Conservation (phyloP, 2,329 filamentous ascomycete genomes). For the Alternaria burnsii region DNA sequence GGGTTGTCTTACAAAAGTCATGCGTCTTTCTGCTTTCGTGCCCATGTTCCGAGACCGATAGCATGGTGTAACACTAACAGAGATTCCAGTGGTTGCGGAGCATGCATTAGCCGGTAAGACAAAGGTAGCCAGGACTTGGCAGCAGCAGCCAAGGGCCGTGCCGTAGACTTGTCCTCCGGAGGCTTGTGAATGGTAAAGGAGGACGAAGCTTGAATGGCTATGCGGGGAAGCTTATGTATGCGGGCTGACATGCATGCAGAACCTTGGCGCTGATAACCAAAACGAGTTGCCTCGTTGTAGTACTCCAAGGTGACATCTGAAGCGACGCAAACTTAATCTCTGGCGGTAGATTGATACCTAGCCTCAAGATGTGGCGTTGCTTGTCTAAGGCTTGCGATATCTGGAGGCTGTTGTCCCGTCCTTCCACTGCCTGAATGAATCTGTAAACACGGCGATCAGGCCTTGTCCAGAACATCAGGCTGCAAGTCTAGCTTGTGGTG, state of each 20-base stretch:
- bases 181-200: conserved; percentile 8
- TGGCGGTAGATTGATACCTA: neutral
- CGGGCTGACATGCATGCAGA: conserved; percentile 30
- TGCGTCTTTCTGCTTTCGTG: conserved; percentile 17
- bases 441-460: neutral
- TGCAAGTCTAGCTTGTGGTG: neutral
- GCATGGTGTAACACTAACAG: conserved; percentile 24
- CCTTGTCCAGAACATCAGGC: neutral
- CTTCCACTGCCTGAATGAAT: neutral
- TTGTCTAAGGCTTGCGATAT: neutral
- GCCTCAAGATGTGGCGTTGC: neutral
- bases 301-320: neutral
- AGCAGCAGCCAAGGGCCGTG: neutral
- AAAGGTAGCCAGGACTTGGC: neutral
- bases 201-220: conserved; percentile 28
- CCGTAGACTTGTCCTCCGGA: conserved; percentile 8
- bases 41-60: conserved; percentile 20
- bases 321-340: neutral
- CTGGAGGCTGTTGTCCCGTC: neutral
- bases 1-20: conserved; percentile 2
- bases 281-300: neutral
- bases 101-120: conserved; percentile 15
- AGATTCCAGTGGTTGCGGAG: conserved; percentile 17
- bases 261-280: neutral
- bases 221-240: conserved; percentile 25